A percentile compares a stretch with the other conserved stretches of the same genome.
phyloP scores from a whole-genome alignment of 139 green algal genomes.

The Chlamydomonas incerta region DNA sequence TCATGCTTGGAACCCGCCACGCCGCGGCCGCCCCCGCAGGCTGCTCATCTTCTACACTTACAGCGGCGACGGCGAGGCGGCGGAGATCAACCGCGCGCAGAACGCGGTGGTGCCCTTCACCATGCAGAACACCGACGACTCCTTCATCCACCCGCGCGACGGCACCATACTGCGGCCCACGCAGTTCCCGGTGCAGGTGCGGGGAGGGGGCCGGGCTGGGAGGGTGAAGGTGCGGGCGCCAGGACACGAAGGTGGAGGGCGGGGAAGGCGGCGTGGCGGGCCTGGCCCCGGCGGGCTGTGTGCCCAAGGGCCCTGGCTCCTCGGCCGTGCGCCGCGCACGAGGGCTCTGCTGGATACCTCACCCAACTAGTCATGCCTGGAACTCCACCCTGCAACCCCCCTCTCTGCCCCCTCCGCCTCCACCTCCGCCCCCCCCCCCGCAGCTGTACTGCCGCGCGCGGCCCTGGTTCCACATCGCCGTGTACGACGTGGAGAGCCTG shows the following conservation, averaged over 20 bases:
- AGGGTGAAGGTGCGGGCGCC: too few relatives aligned
- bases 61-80: slow-evolving; percentile 45
- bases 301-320: too few relatives aligned
- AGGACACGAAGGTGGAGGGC: too few relatives aligned
- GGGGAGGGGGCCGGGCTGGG: neutral
- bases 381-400: too few relatives aligned
- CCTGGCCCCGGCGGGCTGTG: too few relatives aligned
- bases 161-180: slow-evolving; percentile 35
- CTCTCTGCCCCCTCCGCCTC: too few relatives aligned
- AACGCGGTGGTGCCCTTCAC: slow-evolving; percentile 49
- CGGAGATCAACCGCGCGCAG: slow-evolving; percentile 52
- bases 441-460: slow-evolving; percentile 62
- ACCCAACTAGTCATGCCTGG: too few relatives aligned
- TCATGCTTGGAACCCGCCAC: too few relatives aligned
- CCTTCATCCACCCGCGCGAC: slow-evolving; percentile 43
- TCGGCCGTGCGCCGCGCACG: too few relatives aligned
- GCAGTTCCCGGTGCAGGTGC: slow-evolving; percentile 37
- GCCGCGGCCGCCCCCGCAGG: neutral
- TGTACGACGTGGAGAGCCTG: slow-evolving; percentile 53
- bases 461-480: slow-evolving; percentile 58
- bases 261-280: too few relatives aligned
- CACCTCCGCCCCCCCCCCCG: slow-evolving; percentile 42
- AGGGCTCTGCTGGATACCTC: too few relatives aligned
- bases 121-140: slow-evolving; percentile 41
- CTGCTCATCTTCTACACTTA: slow-evolving; percentile 66